Evolutionary conservation across 2,329 filamentous ascomycete species (phyloP).

Genomic region (Orbilia brochopaga): DNA sequence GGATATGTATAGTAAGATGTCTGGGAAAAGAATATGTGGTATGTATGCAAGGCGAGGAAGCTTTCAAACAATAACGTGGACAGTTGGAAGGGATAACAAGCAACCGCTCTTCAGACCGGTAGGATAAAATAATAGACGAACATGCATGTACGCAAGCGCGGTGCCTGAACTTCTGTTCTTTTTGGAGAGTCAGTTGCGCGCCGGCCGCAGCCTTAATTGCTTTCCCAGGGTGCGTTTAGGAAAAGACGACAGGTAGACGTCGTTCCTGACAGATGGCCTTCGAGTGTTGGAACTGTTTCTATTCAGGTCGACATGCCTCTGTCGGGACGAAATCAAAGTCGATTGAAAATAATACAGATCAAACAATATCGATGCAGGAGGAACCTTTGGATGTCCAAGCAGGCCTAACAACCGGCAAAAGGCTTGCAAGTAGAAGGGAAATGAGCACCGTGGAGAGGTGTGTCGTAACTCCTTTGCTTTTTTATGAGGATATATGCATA

Average conservation of each 20-base stretch:
- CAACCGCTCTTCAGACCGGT: constrained; percentile 18
- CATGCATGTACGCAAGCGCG: constrained; percentile 38
- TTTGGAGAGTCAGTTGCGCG: constrained; percentile 21
- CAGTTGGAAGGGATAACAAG: constrained; percentile 47
- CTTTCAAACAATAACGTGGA: constrained; percentile 45
- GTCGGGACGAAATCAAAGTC: background rate
- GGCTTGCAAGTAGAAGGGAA: background rate
- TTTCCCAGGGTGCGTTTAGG: constrained; percentile 9
- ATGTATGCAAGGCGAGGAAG: constrained; percentile 28
- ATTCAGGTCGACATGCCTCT: constrained; percentile 7
- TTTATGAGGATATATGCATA: constrained; percentile 6
- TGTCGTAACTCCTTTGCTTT: background rate
- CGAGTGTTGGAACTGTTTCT: constrained; percentile 40
- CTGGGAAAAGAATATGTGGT: constrained; percentile 37
- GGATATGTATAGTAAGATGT: constrained; percentile 26
- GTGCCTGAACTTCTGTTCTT: constrained; percentile 26
- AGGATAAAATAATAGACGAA: constrained; percentile 12
- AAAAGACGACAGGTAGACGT: constrained; percentile 14
- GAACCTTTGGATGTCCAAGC: constrained; percentile 30
- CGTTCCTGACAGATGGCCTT: constrained; percentile 23
- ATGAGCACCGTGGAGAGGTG: background rate
- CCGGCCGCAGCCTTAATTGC: constrained; percentile 14
- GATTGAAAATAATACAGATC: background rate
- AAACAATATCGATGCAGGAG: constrained; percentile 12
- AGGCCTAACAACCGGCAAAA: constrained; percentile 4